These are phyloP conservation scores for Colletotrichum falcatum DNA, from an alignment of 2,329 filamentous ascomycete genomes.

Conservation along the genomic window DNA sequence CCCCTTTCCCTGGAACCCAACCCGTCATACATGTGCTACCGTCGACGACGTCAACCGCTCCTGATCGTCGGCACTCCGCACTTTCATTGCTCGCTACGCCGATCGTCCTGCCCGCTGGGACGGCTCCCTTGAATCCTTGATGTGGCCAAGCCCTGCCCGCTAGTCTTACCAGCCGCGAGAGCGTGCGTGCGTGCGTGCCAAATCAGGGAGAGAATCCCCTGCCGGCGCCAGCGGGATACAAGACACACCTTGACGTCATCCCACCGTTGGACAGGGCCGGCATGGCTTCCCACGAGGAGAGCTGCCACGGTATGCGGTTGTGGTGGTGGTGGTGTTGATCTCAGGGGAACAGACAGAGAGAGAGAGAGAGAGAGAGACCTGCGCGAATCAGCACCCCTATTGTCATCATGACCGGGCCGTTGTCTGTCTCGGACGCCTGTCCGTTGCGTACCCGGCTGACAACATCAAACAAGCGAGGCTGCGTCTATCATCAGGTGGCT, in stretches of 20 bases:
- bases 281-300: conserved; percentile 9
- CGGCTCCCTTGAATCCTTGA: neutral
- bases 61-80: neutral
- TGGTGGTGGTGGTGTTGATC: neutral
- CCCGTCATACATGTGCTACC: neutral
- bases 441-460: conserved; percentile 4
- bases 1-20: no score
- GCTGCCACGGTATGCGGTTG: no score
- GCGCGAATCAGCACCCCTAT: conserved; percentile 20
- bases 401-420: conserved; percentile 19
- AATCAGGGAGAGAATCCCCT: conserved; percentile 12
- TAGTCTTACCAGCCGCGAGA: conserved; percentile 21
- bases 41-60: neutral
- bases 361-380: neutral
- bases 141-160: neutral
- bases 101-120: conserved; percentile 19
- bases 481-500: neutral
- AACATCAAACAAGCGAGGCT: conserved; percentile 8
- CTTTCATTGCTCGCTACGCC: neutral
- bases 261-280: conserved; percentile 1
- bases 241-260: conserved; percentile 34
- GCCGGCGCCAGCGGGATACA: neutral
- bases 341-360: neutral
- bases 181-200: neutral
- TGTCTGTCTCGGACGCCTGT: conserved; percentile 6